A percentile compares a stretch with the other conserved stretches of the same genome.
Evolutionary conservation across 495 filamentous ascomycete species (phyloP).

Genomic region (Chaetomidium leptoderma): DNA sequence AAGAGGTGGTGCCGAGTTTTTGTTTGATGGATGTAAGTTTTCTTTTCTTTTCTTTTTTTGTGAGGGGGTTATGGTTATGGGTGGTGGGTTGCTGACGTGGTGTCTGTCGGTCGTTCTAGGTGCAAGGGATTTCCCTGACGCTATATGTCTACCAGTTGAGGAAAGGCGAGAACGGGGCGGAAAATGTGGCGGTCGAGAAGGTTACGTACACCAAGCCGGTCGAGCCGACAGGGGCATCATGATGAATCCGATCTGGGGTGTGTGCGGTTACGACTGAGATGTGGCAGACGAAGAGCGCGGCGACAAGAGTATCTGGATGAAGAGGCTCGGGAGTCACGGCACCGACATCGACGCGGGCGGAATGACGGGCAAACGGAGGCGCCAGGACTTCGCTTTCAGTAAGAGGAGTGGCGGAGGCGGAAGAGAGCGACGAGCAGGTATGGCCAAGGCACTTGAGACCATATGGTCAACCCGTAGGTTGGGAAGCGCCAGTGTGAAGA

Average conservation of each 20-base stretch:
- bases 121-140: slow-evolving; percentile 95
- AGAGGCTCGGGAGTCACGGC: slow-evolving; percentile 4
- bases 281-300: not conserved
- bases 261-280: not conserved
- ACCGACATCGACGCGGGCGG: not conserved
- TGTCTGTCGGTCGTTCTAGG: slow-evolving; percentile 52
- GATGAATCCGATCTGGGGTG: slow-evolving; percentile 11
- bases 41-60: slow-evolving; percentile 23
- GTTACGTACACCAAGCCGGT: slow-evolving; percentile 91
- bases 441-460: too few relatives aligned
- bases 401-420: too few relatives aligned
- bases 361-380: too few relatives aligned
- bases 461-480: too few relatives aligned
- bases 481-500: too few relatives aligned
- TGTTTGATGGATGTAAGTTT: slow-evolving; percentile 95
- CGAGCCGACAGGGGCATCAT: slow-evolving; percentile 44
- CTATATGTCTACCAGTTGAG: slow-evolving; percentile 96
- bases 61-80: not conserved
- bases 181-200: slow-evolving; percentile 95
- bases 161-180: slow-evolving; percentile 80
- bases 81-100: slow-evolving; percentile 17
- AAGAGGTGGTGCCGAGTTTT: slow-evolving; percentile 90
- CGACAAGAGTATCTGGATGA: not conserved
- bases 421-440: too few relatives aligned
- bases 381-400: not conserved